Evolutionary conservation across 1,284 basidiomycete genomes (phyloP).

Genomic region (Malassezia arunalokei): DNA sequence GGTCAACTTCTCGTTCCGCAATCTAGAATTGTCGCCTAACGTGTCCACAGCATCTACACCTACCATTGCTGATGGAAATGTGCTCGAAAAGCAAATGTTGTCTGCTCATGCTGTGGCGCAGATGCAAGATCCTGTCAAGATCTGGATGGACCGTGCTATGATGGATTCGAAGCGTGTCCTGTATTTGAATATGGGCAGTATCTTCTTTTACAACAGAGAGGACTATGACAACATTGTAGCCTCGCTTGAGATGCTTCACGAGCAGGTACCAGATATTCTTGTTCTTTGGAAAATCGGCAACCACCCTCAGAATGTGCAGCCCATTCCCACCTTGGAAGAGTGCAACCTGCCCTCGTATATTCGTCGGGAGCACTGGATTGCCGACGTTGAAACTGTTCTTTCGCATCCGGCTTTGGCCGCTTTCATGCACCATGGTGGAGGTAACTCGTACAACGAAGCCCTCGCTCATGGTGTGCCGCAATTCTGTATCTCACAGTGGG

Average conservation of each 20-base stretch:
- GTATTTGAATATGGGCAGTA: constrained; percentile 43
- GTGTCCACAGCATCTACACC: constrained; percentile 9
- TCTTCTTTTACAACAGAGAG: constrained; percentile 28
- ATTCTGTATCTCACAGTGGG: constrained; percentile 35
- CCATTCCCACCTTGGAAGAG: constrained; percentile 19
- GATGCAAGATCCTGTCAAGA: constrained; percentile 11
- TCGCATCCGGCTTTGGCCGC: constrained; percentile 30
- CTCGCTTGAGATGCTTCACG: constrained; percentile 22
- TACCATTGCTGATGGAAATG: constrained; percentile 7
- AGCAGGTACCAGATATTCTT: constrained; percentile 18
- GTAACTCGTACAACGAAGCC: constrained; percentile 42
- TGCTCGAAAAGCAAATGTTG: constrained; percentile 14
- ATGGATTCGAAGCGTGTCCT: constrained; percentile 24
- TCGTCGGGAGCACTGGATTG: constrained; percentile 27
- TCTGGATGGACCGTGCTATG: constrained; percentile 26
- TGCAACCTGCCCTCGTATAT: constrained; percentile 26
- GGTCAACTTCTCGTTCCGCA: neutral
- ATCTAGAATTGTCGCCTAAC: neutral
- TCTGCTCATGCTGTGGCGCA: neutral
- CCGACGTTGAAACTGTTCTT: constrained; percentile 24
- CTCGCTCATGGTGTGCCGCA: constrained; percentile 33
- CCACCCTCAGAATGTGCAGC: constrained; percentile 14
- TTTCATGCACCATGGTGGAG: constrained; percentile 36
- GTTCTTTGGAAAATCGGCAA: constrained; percentile 28
- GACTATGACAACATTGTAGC: constrained; percentile 27